phyloP scores from a whole-genome alignment of 106 monocot species.

The Acorus gramineus region DNA sequence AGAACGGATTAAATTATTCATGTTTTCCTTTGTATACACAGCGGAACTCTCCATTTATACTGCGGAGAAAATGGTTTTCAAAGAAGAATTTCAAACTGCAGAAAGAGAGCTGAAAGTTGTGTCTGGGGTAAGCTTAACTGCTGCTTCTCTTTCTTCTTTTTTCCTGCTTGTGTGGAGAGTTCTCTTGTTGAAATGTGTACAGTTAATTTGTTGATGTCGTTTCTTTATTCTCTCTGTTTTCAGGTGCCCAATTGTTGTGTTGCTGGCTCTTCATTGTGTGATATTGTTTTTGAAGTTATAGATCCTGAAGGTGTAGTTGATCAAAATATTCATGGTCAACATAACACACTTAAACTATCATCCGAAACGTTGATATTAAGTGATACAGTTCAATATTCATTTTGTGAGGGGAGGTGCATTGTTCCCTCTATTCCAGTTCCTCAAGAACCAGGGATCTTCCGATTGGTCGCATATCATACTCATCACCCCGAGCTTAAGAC shows the following conservation, averaged over 20 bases:
- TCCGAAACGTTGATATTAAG: slow-evolving; percentile 1
- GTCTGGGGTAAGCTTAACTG: slow-evolving; percentile 3
- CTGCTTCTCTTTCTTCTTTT: not conserved
- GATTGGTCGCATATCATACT: slow-evolving; percentile 14
- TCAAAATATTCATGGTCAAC: slow-evolving; percentile 15
- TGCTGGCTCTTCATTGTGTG: slow-evolving; percentile 10
- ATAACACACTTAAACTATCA: slow-evolving; percentile 19
- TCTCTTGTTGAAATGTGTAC: not conserved
- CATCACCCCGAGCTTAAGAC: slow-evolving; percentile 11
- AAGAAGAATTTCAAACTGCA: slow-evolving; percentile 8
- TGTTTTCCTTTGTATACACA: too few relatives aligned
- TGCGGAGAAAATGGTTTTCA: slow-evolving; percentile 5
- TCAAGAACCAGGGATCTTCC: not conserved
- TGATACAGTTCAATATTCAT: slow-evolving; percentile 18
- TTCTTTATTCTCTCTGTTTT: not conserved
- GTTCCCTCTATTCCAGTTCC: slow-evolving; percentile 19
- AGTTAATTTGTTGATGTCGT: not conserved
- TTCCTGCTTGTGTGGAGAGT: not conserved
- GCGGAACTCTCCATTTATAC: too few relatives aligned
- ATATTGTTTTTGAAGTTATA: slow-evolving; percentile 20
- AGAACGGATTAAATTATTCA: too few relatives aligned
- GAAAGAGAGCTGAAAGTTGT: slow-evolving; percentile 22
- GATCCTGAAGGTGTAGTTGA: slow-evolving; percentile 27
- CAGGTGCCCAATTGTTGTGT: slow-evolving; percentile 15
- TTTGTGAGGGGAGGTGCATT: slow-evolving; percentile 16